phyloP scores from a whole-genome alignment of 176 grass and related monocot genomes.

The Phyllostachys edulis region DNA sequence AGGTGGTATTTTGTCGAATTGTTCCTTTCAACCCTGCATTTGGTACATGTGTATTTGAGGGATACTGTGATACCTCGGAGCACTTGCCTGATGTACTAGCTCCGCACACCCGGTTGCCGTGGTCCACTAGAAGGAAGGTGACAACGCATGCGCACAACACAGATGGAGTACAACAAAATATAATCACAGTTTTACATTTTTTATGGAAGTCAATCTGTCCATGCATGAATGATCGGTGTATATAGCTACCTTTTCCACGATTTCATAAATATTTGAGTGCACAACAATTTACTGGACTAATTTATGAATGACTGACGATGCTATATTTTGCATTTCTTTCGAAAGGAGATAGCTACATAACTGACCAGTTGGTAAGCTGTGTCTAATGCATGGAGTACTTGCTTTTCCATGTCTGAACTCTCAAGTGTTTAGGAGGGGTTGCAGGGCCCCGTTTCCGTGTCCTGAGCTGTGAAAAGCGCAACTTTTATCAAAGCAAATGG shows the following conservation, averaged over 20 bases:
- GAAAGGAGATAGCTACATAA: not conserved
- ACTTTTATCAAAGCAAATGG: not conserved
- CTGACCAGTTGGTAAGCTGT: not conserved
- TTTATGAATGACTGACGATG: not conserved
- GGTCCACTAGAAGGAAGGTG: not conserved
- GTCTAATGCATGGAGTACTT: not conserved
- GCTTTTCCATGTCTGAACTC: not conserved
- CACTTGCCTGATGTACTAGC: not conserved
- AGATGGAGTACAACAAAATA: not conserved
- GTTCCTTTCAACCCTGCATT: slow-evolving; percentile 11
- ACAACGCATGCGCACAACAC: not conserved
- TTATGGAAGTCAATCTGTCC: not conserved
- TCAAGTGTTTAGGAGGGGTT: not conserved
- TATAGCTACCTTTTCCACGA: not conserved
- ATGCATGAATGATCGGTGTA: not conserved
- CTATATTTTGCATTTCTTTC: not conserved
- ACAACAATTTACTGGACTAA: not conserved
- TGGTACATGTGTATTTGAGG: not conserved
- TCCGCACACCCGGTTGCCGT: slow-evolving; percentile 13
- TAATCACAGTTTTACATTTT: not conserved
- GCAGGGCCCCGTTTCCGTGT: not conserved
- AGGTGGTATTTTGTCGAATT: not conserved
- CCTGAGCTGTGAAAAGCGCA: not conserved
- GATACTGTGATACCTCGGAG: not conserved
- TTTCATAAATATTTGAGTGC: not conserved